Evolutionary conservation across 805 yeast species (phyloP).

Genomic region (Ogataea henricii): DNA sequence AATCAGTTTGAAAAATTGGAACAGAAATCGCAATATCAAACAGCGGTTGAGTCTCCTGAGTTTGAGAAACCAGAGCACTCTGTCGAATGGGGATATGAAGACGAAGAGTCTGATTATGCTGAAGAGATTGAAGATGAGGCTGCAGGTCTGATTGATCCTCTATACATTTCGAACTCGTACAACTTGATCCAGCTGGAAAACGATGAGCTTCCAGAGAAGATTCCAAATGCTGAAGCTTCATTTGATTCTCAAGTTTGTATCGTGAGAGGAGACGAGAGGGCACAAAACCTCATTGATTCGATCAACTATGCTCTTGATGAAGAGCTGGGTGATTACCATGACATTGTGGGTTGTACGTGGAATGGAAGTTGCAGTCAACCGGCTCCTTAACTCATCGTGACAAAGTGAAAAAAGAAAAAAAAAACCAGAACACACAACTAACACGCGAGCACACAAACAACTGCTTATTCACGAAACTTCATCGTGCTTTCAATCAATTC

Average conservation of each 20-base stretch:
- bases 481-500: not conserved
- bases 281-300: conserved; percentile 14
- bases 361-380: conserved; percentile 12
- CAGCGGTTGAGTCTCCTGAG: conserved; percentile 1
- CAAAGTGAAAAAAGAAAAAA: not conserved
- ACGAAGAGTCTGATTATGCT: conserved; percentile 22
- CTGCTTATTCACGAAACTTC: not conserved
- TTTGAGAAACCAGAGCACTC: conserved; percentile 5
- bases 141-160: conserved; percentile 16
- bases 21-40: not conserved
- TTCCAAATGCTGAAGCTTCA: conserved; percentile 15
- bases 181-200: conserved; percentile 21
- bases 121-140: conserved; percentile 22
- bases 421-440: not conserved
- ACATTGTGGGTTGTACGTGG: conserved; percentile 19
- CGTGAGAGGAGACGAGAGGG: conserved; percentile 21
- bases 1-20: not conserved
- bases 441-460: not conserved
- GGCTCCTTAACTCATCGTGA: conserved; percentile 1
- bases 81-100: conserved; percentile 17
- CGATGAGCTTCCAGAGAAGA: conserved; percentile 13
- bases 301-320: conserved; percentile 24
- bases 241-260: conserved; percentile 27
- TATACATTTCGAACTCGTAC: conserved; percentile 19
- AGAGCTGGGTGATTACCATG: conserved; percentile 20